phyloP scores from a whole-genome alignment of 2,329 filamentous ascomycete species.

The Teratosphaeria destructans region DNA sequence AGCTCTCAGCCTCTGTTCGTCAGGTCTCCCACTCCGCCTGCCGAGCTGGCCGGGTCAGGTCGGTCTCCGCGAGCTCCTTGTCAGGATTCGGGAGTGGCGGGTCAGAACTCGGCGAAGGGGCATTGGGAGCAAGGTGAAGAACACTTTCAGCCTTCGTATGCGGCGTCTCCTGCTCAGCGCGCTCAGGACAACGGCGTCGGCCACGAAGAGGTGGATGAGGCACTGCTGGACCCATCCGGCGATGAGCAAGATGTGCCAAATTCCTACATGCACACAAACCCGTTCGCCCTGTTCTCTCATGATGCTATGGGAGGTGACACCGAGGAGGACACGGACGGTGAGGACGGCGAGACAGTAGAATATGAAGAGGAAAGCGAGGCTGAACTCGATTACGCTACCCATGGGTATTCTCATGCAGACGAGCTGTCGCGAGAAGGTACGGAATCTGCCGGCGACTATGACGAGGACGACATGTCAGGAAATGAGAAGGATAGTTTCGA shows the following conservation, averaged over 20 bases:
- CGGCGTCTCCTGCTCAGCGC: background rate
- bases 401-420: background rate
- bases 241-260: slow-evolving; percentile 7
- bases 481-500: slow-evolving; percentile 7
- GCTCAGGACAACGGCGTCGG: slow-evolving; percentile 25
- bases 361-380: slow-evolving; percentile 5
- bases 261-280: slow-evolving; percentile 4
- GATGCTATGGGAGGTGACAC: background rate
- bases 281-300: slow-evolving; percentile 1
- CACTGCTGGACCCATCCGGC: background rate
- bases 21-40: slow-evolving; percentile 1
- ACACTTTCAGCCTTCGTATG: background rate
- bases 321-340: background rate
- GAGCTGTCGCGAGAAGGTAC: background rate
- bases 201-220: slow-evolving; percentile 29
- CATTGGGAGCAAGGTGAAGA: background rate
- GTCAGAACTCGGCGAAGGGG: background rate
- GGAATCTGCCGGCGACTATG: background rate
- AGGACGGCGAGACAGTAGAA: slow-evolving; percentile 1
- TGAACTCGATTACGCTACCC: background rate
- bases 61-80: background rate
- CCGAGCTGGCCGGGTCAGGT: background rate
- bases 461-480: background rate
- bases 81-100: background rate
- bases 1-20: slow-evolving; percentile 1